A percentile compares a stretch with the other conserved stretches of the same genome.
These are phyloP conservation scores for Claviceps pazoutovae DNA, from an alignment of 2,329 filamentous ascomycete genomes.

Conservation along the genomic window DNA sequence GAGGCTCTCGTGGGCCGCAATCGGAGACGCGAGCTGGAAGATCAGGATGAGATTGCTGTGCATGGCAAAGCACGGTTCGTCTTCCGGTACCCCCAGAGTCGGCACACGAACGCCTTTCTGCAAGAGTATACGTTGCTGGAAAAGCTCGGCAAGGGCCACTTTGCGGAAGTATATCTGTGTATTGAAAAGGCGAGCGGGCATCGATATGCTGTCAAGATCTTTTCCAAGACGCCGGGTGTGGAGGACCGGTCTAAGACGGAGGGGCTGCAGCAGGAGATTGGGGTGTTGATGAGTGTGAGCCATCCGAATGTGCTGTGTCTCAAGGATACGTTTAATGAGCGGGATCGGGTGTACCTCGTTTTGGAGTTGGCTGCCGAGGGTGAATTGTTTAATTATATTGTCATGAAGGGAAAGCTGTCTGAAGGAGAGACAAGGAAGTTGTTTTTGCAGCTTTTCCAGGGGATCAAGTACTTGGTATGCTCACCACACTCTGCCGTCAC, in stretches of 20 bases:
- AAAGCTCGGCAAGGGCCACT: conserved; percentile 86
- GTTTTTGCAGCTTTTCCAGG: conserved; percentile 83
- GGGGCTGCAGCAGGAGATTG: conserved; percentile 86
- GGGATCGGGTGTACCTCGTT: conserved; percentile 79
- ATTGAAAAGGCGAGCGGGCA: conserved; percentile 72
- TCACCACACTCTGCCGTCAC: neutral
- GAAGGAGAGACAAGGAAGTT: conserved; percentile 76
- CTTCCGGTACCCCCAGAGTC: conserved; percentile 73
- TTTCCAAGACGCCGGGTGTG: conserved; percentile 70
- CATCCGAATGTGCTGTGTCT: conserved; percentile 87
- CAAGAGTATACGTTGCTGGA: conserved; percentile 78
- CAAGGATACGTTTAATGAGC: conserved; percentile 89
- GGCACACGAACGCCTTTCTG: conserved; percentile 62
- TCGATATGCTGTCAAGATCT: conserved; percentile 86
- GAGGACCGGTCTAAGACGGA: conserved; percentile 76
- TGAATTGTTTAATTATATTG: conserved; percentile 91
- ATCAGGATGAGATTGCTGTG: conserved; percentile 83
- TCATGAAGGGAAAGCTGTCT: conserved; percentile 75
- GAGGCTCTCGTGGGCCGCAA: conserved; percentile 84
- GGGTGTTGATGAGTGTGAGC: conserved; percentile 90
- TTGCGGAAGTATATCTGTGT: conserved; percentile 85
- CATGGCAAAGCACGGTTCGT: conserved; percentile 76
- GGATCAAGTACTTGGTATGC: conserved; percentile 83
- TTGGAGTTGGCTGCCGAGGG: conserved; percentile 84
- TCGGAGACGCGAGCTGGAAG: conserved; percentile 73